Evolutionary conservation across 2,329 filamentous ascomycete genomes (phyloP).

Genomic region (Diaporthe eres): DNA sequence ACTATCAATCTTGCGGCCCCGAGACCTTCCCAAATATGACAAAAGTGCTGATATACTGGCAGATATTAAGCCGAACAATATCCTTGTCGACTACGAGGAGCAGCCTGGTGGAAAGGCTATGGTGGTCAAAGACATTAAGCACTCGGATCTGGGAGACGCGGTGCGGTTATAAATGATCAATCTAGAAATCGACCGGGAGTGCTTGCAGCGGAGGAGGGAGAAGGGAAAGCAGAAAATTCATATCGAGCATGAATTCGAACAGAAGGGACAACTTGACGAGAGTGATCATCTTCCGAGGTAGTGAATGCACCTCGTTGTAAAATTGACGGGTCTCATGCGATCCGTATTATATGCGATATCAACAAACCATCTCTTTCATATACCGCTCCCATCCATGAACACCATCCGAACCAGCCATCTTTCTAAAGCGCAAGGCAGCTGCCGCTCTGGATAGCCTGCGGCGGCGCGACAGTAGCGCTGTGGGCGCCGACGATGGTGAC

Average conservation of each 20-base stretch:
- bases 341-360: neutral
- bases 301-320: neutral
- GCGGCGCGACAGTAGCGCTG: slow-evolving; percentile 14
- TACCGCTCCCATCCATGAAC: neutral
- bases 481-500: slow-evolving; percentile 27
- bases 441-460: slow-evolving; percentile 29
- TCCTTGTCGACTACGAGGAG: slow-evolving; percentile 51
- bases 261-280: too few species aligned
- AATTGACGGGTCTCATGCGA: neutral
- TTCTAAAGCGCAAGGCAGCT: slow-evolving; percentile 19
- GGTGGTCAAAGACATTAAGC: slow-evolving; percentile 47
- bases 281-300: too few species aligned
- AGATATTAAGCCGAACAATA: slow-evolving; percentile 56
- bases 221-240: too few species aligned
- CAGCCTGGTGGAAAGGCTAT: slow-evolving; percentile 37
- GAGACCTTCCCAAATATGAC: neutral
- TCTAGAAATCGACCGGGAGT: too few species aligned
- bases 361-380: neutral
- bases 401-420: too few species aligned
- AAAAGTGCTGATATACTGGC: slow-evolving; percentile 15
- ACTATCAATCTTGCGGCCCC: neutral
- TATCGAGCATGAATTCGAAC: too few species aligned
- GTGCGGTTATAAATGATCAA: slow-evolving; percentile 43
- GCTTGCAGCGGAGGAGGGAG: too few species aligned
- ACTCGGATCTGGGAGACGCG: slow-evolving; percentile 51